Conservation (phyloP, 2,329 filamentous ascomycete genomes). For the Ceratocystis smalleyi region DNA sequence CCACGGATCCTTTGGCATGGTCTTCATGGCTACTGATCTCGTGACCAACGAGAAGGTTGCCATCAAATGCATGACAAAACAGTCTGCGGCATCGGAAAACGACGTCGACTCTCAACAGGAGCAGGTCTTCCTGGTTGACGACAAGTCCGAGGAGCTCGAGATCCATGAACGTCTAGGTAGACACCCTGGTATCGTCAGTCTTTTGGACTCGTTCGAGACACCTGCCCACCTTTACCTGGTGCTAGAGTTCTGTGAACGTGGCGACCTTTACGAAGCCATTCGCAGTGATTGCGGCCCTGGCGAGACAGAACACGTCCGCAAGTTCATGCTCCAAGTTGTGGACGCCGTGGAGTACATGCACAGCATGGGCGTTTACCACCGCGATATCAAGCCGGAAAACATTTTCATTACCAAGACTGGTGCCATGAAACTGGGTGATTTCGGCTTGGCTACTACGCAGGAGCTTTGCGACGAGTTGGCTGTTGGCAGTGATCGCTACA, state of each 20-base stretch:
- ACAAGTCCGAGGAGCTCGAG: slow-evolving; percentile 63
- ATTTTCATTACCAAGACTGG: slow-evolving; percentile 83
- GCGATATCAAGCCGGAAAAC: slow-evolving; percentile 99
- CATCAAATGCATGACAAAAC: slow-evolving; percentile 92
- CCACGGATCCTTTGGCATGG: slow-evolving; percentile 97
- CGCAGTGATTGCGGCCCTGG: slow-evolving; percentile 72
- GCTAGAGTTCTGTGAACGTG: slow-evolving; percentile 86
- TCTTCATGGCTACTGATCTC: slow-evolving; percentile 78
- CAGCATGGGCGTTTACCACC: slow-evolving; percentile 78
- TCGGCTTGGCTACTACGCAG: slow-evolving; percentile 80
- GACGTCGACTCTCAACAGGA: slow-evolving; percentile 33
- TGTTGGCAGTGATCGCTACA: slow-evolving; percentile 95
- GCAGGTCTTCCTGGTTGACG: slow-evolving; percentile 54
- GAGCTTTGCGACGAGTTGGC: slow-evolving; percentile 83
- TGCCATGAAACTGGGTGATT: slow-evolving; percentile 90
- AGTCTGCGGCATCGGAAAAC: slow-evolving; percentile 37
- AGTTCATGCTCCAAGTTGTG: slow-evolving; percentile 91
- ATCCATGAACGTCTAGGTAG: slow-evolving; percentile 64
- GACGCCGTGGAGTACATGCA: slow-evolving; percentile 85
- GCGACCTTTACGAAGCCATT: slow-evolving; percentile 95
- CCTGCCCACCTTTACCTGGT: slow-evolving; percentile 81
- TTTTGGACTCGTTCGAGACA: slow-evolving; percentile 83
- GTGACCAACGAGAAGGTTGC: slow-evolving; percentile 67
- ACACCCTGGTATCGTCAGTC: slow-evolving; percentile 87
- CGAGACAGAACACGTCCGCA: slow-evolving; percentile 90